Percentiles rank a stretch among this genome's conserved stretches.
These are phyloP conservation scores for Onygena corvina DNA, from an alignment of 2,329 filamentous ascomycete species.

Conservation along the genomic window DNA sequence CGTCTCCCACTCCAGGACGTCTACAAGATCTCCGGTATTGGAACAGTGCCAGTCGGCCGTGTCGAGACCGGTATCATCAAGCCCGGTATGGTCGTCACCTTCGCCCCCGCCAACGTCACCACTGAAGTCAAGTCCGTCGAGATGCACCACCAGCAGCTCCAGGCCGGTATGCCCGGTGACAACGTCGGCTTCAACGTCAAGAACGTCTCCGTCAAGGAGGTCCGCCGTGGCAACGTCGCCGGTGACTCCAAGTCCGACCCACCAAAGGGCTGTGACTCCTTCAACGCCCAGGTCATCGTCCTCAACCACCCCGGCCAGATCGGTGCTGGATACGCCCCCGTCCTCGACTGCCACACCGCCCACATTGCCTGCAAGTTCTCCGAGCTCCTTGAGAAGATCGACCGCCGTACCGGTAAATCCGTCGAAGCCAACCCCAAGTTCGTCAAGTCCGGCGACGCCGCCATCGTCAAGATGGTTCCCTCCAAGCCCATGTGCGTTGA, in stretches of 20 bases:
- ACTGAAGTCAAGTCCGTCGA: conserved; percentile 99
- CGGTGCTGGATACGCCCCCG: conserved; percentile 96
- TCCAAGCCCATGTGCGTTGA: conserved; percentile 99
- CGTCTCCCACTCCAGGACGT: conserved; percentile 99
- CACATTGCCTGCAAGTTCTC: conserved; percentile 99
- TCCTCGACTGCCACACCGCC: conserved; percentile 99
- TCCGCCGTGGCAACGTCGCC: conserved; percentile 98
- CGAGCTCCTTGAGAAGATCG: conserved; percentile 99
- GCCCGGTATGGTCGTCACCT: conserved; percentile 77
- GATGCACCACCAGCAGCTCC: conserved; percentile 99
- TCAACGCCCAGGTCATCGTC: conserved; percentile 99
- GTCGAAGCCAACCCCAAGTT: conserved; percentile 90
- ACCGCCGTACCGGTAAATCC: conserved; percentile 98
- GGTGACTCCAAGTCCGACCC: conserved; percentile 99
- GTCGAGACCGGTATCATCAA: conserved; percentile 98
- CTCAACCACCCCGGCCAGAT: conserved; percentile 99
- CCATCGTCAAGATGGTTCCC: conserved; percentile 99
- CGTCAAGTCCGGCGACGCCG: conserved; percentile 99
- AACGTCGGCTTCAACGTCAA: conserved; percentile 99
- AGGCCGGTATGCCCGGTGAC: conserved; percentile 93
- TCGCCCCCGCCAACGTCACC: conserved; percentile 96
- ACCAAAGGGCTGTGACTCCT: conserved; percentile 73
- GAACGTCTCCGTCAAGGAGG: conserved; percentile 99
- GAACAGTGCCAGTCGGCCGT: conserved; percentile 99
- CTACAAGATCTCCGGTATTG: conserved; percentile 99